A percentile compares a stretch with the other conserved stretches of the same genome.
These are phyloP conservation scores for Cryptococcus neoformans DNA, from an alignment of 1,284 basidiomycete species.

Conservation along the genomic window DNA sequence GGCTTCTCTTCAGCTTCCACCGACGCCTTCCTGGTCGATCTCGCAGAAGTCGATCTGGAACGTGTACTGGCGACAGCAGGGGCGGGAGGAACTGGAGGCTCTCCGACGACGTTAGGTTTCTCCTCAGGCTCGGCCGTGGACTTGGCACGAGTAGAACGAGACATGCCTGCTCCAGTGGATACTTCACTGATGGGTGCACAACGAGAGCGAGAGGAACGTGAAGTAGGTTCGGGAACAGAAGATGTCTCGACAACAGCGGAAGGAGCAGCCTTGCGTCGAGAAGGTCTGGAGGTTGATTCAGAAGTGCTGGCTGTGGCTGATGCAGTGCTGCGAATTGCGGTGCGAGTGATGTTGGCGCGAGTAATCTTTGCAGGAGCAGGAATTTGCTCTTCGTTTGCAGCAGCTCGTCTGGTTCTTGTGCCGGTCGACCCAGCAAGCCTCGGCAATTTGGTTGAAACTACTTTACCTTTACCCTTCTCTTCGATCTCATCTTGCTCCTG, in stretches of 20 bases:
- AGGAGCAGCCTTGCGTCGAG: neutral
- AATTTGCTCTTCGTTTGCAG: neutral
- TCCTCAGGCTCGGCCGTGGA: slow-evolving; percentile 13
- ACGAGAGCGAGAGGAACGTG: slow-evolving; percentile 2
- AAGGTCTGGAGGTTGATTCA: neutral
- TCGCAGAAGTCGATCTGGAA: slow-evolving; percentile 4
- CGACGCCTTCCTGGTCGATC: slow-evolving; percentile 3
- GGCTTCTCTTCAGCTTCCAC: neutral
- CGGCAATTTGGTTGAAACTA: neutral
- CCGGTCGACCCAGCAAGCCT: neutral
- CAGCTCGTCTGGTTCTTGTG: neutral
- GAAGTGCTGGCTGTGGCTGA: neutral
- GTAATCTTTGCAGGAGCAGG: neutral
- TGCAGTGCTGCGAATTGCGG: neutral
- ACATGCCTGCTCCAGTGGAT: neutral
- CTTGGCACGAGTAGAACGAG: slow-evolving; percentile 10
- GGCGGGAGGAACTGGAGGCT: neutral
- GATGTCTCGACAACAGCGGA: neutral
- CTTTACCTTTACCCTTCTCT: neutral
- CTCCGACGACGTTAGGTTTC: neutral
- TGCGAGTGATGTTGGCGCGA: too few relatives aligned
- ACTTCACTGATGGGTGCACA: slow-evolving; percentile 1
- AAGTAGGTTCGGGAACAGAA: neutral
- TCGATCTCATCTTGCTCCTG: neutral
- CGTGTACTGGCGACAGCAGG: neutral